A percentile compares a stretch with the other conserved stretches of the same genome.
Conservation (phyloP, 805 yeast genomes). For the Babjeviella inositovora region DNA sequence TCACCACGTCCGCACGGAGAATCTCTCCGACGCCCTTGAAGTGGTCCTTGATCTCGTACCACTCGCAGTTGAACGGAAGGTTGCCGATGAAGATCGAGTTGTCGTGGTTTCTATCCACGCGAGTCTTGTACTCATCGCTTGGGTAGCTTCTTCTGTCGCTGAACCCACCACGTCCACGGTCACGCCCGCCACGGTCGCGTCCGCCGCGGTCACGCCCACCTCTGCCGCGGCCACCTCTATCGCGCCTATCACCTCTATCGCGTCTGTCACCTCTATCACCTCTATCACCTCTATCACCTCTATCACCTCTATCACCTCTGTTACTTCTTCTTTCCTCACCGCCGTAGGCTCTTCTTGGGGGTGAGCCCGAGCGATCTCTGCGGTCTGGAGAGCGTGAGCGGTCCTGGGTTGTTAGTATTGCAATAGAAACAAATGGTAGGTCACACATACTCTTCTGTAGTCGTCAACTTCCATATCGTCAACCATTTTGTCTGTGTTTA, state of each 20-base stretch:
- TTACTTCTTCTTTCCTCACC: constrained; percentile 9
- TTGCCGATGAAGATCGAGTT: constrained; percentile 65
- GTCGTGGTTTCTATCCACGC: constrained; percentile 38
- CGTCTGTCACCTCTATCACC: constrained; percentile 12
- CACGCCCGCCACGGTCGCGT: constrained; percentile 3
- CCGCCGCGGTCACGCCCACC: constrained; percentile 4
- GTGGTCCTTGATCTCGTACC: constrained; percentile 40
- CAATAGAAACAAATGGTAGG: neutral
- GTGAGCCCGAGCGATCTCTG: constrained; percentile 10
- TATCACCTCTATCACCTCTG: constrained; percentile 9
- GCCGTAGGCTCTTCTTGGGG: constrained; percentile 13
- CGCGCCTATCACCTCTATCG: constrained; percentile 7
- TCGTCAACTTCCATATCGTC: constrained; percentile 52
- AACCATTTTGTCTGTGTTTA: constrained; percentile 30
- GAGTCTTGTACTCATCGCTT: constrained; percentile 13
- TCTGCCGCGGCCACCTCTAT: constrained; percentile 8
- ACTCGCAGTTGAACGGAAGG: constrained; percentile 47
- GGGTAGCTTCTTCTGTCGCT: constrained; percentile 20
- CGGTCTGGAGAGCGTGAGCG: constrained; percentile 15
- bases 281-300: constrained; percentile 9
- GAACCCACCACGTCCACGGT: constrained; percentile 8
- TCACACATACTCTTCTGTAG: constrained; percentile 36
- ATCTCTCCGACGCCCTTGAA: constrained; percentile 51
- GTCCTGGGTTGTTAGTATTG: constrained; percentile 6
- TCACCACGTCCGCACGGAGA: constrained; percentile 70